phyloP scores from a whole-genome alignment of 2,329 filamentous ascomycete species.

The Botryotinia convoluta region DNA sequence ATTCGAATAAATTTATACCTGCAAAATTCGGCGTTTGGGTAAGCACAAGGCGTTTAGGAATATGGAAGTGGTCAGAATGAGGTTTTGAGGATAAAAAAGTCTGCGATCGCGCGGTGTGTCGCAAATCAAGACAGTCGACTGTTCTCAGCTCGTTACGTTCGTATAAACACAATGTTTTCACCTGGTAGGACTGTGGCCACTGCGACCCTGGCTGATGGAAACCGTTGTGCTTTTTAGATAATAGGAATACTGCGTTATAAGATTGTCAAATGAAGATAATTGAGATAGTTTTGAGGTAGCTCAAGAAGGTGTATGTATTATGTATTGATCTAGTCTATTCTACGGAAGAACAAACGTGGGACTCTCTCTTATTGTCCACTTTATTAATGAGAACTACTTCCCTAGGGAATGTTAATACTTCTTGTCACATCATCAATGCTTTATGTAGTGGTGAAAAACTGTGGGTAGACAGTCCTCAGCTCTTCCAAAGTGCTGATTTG shows the following conservation, averaged over 20 bases:
- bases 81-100: neutral
- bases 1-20: neutral
- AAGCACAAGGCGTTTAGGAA: constrained; percentile 5
- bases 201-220: constrained; percentile 85
- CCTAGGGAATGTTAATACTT: constrained; percentile 3
- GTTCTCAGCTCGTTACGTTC: neutral
- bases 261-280: neutral
- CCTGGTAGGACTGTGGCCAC: constrained; percentile 78
- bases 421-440: neutral
- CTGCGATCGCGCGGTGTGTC: neutral
- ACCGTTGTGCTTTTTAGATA: constrained; percentile 73
- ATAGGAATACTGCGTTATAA: neutral
- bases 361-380: neutral
- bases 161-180: neutral
- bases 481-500: constrained; percentile 76
- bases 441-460: constrained; percentile 71
- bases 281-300: neutral
- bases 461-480: constrained; percentile 71
- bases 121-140: neutral
- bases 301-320: neutral
- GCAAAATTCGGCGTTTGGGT: constrained; percentile 23
- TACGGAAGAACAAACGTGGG: neutral
- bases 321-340: constrained; percentile 8
- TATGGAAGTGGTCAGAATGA: neutral
- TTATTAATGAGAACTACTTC: neutral